Conservation (phyloP, 306 rosid species). For the Albizia julibrissin region DNA sequence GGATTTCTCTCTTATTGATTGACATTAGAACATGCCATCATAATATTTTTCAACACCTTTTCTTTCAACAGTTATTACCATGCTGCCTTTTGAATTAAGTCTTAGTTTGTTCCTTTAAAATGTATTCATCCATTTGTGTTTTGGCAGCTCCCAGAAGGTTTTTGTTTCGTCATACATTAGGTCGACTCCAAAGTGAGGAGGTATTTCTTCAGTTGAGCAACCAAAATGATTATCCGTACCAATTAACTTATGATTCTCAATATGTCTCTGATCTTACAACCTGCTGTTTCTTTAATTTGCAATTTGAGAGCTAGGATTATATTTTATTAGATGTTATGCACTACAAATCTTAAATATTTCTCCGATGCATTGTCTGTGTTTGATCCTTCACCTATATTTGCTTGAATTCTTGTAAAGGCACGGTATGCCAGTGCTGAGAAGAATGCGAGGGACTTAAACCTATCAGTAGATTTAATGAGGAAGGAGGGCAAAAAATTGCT, state of each 20-base stretch:
- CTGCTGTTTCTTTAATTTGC: conserved; percentile 23
- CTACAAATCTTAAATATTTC: conserved; percentile 16
- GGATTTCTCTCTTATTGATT: neutral
- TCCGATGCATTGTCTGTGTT: conserved; percentile 15
- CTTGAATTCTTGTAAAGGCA: conserved; percentile 55
- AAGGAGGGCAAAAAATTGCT: conserved; percentile 84
- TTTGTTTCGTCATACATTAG: conserved; percentile 78
- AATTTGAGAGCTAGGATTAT: conserved; percentile 14
- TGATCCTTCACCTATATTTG: conserved; percentile 23
- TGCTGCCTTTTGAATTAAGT: conserved; percentile 1
- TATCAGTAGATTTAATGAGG: conserved; percentile 75
- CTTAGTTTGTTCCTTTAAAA: conserved; percentile 10
- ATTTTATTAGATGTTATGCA: neutral
- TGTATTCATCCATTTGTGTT: conserved; percentile 12
- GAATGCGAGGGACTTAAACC: conserved; percentile 68
- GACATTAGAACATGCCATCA: neutral
- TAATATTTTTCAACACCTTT: neutral
- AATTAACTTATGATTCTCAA: conserved; percentile 5
- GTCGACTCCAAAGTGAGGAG: conserved; percentile 87
- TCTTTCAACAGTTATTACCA: neutral
- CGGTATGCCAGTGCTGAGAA: conserved; percentile 75
- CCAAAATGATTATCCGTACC: conserved; percentile 16
- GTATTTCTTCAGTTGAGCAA: conserved; percentile 44
- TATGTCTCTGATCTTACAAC: conserved; percentile 15
- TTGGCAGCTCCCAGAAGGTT: conserved; percentile 85